Evolutionary conservation across 2,329 filamentous ascomycete genomes (phyloP).

Genomic region (Colletotrichum costaricense): DNA sequence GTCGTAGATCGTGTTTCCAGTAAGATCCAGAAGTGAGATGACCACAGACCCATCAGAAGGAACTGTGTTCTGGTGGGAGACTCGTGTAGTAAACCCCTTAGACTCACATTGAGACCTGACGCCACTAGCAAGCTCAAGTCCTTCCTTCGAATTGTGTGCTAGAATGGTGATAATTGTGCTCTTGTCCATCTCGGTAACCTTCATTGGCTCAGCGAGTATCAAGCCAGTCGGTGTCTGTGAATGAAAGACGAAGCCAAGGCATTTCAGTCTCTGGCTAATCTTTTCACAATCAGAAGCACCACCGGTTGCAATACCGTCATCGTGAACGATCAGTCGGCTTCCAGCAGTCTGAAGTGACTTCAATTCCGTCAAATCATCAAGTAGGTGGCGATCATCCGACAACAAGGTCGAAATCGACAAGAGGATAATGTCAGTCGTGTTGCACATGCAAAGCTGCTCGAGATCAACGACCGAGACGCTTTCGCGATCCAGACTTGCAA

Average conservation of each 20-base stretch:
- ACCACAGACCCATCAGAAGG: not conserved
- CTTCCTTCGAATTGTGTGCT: not conserved
- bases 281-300: not conserved
- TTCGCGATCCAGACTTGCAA: not conserved
- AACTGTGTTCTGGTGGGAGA: not conserved
- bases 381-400: slow-evolving; percentile 2
- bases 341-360: not conserved
- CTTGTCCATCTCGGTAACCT: not conserved
- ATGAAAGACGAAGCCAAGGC: slow-evolving; percentile 5
- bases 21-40: slow-evolving; percentile 42
- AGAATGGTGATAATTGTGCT: slow-evolving; percentile 10
- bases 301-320: not conserved
- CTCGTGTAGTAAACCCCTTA: not conserved
- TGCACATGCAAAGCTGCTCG: slow-evolving; percentile 18
- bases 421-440: not conserved
- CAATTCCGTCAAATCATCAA: slow-evolving; percentile 15
- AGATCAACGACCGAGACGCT: slow-evolving; percentile 8
- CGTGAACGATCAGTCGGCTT: not conserved
- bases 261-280: not conserved
- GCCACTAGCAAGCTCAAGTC: not conserved
- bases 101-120: not conserved
- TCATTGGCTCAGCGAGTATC: slow-evolving; percentile 9
- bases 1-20: slow-evolving; percentile 42
- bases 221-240: not conserved
- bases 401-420: not conserved